Conservation (phyloP, 192 early-diverging fungal species). For the Gryganskiella cystojenkinii region DNA sequence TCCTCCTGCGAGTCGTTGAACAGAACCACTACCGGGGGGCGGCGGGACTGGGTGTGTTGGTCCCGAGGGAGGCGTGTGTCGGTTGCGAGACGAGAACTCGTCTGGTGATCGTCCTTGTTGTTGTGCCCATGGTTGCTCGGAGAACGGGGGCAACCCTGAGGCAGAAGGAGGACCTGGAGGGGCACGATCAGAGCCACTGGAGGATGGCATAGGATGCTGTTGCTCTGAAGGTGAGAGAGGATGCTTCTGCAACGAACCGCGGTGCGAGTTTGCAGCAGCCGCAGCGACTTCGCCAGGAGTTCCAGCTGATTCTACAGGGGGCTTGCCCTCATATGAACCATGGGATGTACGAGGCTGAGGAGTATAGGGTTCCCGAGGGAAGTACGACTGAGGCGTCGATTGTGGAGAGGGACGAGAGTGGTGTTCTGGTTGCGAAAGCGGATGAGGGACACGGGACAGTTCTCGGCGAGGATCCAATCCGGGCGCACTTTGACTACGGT, state of each 20-base stretch:
- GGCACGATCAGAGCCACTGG: constrained; percentile 1
- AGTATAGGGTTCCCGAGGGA: constrained; percentile 16
- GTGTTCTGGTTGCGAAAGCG: constrained; percentile 31
- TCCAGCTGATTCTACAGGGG: neutral
- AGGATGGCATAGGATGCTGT: constrained; percentile 14
- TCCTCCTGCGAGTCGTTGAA: too few relatives aligned
- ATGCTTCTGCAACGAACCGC: constrained; percentile 22
- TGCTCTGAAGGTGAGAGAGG: constrained; percentile 23
- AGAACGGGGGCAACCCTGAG: neutral
- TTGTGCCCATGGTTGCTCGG: constrained; percentile 18
- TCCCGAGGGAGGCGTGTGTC: neutral
- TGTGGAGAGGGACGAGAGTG: constrained; percentile 11
- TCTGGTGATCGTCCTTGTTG: neutral
- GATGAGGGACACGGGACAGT: constrained; percentile 17
- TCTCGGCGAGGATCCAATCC: constrained; percentile 39
- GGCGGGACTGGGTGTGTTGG: neutral
- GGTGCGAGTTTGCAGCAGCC: constrained; percentile 1
- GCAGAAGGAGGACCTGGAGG: constrained; percentile 9
- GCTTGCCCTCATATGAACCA: constrained; percentile 20
- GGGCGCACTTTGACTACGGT: constrained; percentile 51
- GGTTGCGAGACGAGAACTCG: neutral
- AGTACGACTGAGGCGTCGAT: constrained; percentile 5
- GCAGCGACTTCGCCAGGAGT: neutral
- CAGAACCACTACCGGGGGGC: too few relatives aligned
- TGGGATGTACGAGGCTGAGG: constrained; percentile 7